Evolutionary conservation across 2,329 filamentous ascomycete species (phyloP).

Genomic region (Cytospora piceae): DNA sequence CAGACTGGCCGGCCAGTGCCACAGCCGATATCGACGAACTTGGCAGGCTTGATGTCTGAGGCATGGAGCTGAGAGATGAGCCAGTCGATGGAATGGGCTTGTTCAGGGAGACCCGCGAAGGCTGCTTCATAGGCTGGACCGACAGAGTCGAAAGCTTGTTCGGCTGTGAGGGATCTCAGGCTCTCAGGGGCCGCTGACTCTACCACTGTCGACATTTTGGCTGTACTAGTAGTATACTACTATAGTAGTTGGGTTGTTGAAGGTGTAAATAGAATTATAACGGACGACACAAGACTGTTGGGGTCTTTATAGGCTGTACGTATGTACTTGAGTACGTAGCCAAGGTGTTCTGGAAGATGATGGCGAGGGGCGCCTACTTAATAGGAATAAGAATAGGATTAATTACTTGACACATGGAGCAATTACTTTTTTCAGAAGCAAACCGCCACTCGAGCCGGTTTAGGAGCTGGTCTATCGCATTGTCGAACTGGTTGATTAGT

Average conservation of each 20-base stretch:
- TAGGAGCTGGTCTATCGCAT: not conserved
- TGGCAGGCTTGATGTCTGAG: conserved; percentile 23
- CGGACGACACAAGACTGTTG: not conserved
- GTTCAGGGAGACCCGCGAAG: conserved; percentile 34
- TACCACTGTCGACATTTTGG: not conserved
- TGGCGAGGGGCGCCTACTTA: not conserved
- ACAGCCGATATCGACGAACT: conserved; percentile 38
- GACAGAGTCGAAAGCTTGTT: conserved; percentile 35
- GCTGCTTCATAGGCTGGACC: conserved; percentile 37
- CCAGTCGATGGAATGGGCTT: conserved; percentile 35
- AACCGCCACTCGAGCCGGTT: too few species aligned
- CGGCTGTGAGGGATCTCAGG: conserved; percentile 29
- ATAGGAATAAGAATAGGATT: not conserved
- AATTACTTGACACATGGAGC: not conserved
- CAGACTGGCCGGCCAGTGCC: conserved; percentile 37
- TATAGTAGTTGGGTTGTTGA: not conserved
- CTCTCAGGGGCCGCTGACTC: not conserved
- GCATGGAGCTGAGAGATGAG: conserved; percentile 32
- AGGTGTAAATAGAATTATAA: not conserved
- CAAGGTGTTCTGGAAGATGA: not conserved
- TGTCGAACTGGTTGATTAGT: not conserved
- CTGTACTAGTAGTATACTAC: not conserved
- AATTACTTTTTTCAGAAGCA: not conserved
- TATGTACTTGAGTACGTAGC: too few species aligned
- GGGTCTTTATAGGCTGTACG: not conserved